Conservation (phyloP, 2,329 filamentous ascomycete genomes). For the Pleurostoma richardsiae region DNA sequence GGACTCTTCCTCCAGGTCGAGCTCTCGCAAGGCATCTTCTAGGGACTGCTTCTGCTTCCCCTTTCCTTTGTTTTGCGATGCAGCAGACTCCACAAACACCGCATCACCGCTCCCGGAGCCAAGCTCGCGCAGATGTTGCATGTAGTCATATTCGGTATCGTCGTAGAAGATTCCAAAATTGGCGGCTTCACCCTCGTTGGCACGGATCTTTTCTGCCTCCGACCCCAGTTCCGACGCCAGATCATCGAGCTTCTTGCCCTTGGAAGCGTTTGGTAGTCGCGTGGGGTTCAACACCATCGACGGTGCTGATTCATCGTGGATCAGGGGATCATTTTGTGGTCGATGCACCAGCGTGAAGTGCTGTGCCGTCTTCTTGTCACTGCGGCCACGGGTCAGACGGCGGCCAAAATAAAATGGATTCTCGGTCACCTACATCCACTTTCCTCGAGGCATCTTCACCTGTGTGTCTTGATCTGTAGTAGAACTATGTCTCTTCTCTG, state of each 20-base stretch:
- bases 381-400: conserved; percentile 15
- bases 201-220: conserved; percentile 60
- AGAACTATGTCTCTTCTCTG: no score
- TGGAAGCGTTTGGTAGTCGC: conserved; percentile 39
- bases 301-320: conserved; percentile 84
- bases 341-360: conserved; percentile 94
- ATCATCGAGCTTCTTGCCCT: conserved; percentile 67
- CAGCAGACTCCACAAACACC: conserved; percentile 75
- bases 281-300: conserved; percentile 83
- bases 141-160: conserved; percentile 96
- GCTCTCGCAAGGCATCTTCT: conserved; percentile 72
- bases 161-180: conserved; percentile 92
- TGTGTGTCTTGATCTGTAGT: no score
- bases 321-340: conserved; percentile 93
- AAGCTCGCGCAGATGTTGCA: conserved; percentile 97
- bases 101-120: conserved; percentile 67
- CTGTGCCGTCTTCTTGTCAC: conserved; percentile 84
- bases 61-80: conserved; percentile 60
- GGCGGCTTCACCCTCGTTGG: conserved; percentile 94
- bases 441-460: conserved; percentile 65
- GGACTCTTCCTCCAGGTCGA: conserved; percentile 50
- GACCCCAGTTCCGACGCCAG: conserved; percentile 70
- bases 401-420: no score
- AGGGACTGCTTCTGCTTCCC: conserved; percentile 71
- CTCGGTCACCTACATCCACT: conserved; percentile 47